Conservation (phyloP, 2,329 filamentous ascomycete species). For the Neophaeococcomyces mojaviensis region DNA sequence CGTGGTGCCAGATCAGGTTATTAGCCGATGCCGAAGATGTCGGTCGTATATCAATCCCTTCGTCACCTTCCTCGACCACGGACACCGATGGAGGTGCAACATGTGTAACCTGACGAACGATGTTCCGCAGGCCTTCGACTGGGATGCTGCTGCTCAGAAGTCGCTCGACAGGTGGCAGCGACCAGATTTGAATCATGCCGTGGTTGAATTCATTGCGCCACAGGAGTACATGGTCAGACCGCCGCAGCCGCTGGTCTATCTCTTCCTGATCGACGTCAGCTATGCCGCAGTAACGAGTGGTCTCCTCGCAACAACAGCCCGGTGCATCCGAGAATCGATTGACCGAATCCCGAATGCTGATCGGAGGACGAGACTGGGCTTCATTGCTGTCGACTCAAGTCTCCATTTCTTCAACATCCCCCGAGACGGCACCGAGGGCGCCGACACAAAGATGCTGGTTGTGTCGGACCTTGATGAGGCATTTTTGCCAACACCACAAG, state of each 20-base stretch:
- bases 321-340: constrained; percentile 89
- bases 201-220: constrained; percentile 94
- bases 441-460: constrained; percentile 83
- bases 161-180: constrained; percentile 86
- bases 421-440: constrained; percentile 75
- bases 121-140: constrained; percentile 97
- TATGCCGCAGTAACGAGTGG: constrained; percentile 84
- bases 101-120: constrained; percentile 99
- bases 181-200: constrained; percentile 87
- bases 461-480: constrained; percentile 94
- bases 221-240: constrained; percentile 99
- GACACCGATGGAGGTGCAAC: constrained; percentile 97
- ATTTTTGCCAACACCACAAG: constrained; percentile 87
- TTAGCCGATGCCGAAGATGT: constrained; percentile 91
- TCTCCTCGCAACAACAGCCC: constrained; percentile 80
- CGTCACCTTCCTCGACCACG: constrained; percentile 91
- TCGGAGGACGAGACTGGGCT: constrained; percentile 81
- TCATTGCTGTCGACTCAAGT: constrained; percentile 89
- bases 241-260: constrained; percentile 87
- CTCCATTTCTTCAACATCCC: constrained; percentile 95
- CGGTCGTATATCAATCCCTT: constrained; percentile 97
- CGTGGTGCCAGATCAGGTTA: constrained; percentile 92
- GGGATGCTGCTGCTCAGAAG: constrained; percentile 89
- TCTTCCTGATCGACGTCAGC: constrained; percentile 93
- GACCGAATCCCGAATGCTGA: constrained; percentile 98